Conservation (phyloP, 768 basidiomycete species). For the Xanthoconium stramineum region DNA sequence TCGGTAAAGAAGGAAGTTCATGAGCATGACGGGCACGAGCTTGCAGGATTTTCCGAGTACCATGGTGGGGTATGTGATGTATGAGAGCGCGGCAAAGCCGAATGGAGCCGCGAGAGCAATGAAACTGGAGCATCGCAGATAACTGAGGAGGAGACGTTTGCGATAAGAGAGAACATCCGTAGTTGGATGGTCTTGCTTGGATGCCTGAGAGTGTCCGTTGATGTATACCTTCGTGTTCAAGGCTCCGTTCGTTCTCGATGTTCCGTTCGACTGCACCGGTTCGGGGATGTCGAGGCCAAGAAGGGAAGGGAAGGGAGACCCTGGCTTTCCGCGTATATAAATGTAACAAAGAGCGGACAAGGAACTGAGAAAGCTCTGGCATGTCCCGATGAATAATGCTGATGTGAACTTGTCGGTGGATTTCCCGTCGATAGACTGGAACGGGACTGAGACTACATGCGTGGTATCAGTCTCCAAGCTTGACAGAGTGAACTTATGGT, state of each 20-base stretch:
- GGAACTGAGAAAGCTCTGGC: conserved; percentile 77
- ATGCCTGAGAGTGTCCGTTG: conserved; percentile 30
- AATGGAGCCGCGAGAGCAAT: conserved; percentile 93
- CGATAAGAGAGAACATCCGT: conserved; percentile 35
- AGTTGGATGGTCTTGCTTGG: conserved; percentile 26
- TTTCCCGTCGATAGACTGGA: conserved; percentile 62
- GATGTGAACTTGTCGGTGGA: conserved; percentile 77
- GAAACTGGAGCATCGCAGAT: conserved; percentile 82
- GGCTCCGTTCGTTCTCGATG: conserved; percentile 26
- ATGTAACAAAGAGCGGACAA: conserved; percentile 79
- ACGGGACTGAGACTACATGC: conserved; percentile 74
- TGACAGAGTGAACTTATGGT: background rate
- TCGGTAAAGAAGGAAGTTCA: conserved; percentile 95
- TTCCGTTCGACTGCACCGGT: conserved; percentile 16
- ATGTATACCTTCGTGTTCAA: conserved; percentile 34
- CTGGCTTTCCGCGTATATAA: conserved; percentile 52
- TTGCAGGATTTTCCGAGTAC: conserved; percentile 99
- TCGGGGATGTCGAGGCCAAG: conserved; percentile 55
- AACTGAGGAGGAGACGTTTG: conserved; percentile 59
- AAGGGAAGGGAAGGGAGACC: conserved; percentile 49
- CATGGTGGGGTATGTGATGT: conserved; percentile 98
- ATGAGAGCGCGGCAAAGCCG: conserved; percentile 90
- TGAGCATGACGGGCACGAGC: conserved; percentile 96
- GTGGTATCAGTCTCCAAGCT: background rate
- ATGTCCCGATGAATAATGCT: conserved; percentile 79